Conservation (phyloP, 306 rosid species). For the Quercus dentata region DNA sequence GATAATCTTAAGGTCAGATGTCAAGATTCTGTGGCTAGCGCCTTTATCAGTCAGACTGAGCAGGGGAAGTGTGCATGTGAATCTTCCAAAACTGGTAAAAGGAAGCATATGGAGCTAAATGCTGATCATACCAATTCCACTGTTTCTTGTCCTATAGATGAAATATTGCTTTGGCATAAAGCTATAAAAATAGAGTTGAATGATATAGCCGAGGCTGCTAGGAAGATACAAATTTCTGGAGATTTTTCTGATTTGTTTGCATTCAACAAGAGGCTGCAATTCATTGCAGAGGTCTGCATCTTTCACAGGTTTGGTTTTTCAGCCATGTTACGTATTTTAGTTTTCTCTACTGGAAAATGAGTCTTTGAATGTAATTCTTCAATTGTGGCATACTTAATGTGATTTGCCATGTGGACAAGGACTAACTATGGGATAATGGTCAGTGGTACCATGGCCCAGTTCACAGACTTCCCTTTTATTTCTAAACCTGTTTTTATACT, state of each 20-base stretch:
- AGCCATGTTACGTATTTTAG: neutral
- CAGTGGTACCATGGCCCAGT: neutral
- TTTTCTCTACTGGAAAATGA: neutral
- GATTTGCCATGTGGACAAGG: neutral
- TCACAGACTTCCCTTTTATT: neutral
- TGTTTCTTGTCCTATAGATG: constrained; percentile 24
- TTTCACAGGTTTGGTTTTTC: constrained; percentile 26
- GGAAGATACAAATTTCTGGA: constrained; percentile 28
- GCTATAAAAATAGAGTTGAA: constrained; percentile 25
- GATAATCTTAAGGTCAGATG: constrained; percentile 17
- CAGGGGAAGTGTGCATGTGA: constrained; percentile 21
- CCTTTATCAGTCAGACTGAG: constrained; percentile 5
- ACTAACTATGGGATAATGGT: neutral
- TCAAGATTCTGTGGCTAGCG: constrained; percentile 11
- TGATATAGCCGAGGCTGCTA: constrained; percentile 21
- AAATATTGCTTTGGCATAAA: constrained; percentile 27
- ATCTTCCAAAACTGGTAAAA: constrained; percentile 29
- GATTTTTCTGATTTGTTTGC: constrained; percentile 20
- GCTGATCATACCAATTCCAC: constrained; percentile 12
- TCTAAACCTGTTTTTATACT: neutral
- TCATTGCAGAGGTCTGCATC: constrained; percentile 30
- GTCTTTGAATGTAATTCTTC: constrained; percentile 3
- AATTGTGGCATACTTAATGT: neutral
- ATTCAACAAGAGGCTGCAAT: constrained; percentile 26
- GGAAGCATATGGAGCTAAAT: constrained; percentile 25